These are phyloP conservation scores for Phytopythium montanum DNA, from an alignment of 352 stramenopile species.

Conservation along the genomic window DNA sequence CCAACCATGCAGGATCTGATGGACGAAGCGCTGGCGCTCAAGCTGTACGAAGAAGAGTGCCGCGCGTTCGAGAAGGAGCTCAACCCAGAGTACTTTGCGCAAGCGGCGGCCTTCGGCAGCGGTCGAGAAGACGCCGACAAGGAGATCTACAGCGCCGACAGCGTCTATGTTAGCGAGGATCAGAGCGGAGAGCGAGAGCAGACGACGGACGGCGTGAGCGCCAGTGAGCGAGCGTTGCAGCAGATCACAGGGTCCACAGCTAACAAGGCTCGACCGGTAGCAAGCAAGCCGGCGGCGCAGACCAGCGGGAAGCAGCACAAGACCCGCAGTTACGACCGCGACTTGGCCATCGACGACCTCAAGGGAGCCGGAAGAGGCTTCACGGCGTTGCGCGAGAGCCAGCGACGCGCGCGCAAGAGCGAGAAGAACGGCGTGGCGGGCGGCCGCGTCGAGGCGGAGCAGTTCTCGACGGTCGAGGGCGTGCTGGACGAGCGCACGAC, in stretches of 20 bases:
- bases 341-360: slow-evolving; percentile 19
- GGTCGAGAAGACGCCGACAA: slow-evolving; percentile 26
- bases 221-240: neutral
- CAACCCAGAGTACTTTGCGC: slow-evolving; percentile 27
- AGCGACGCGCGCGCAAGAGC: slow-evolving; percentile 49
- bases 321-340: slow-evolving; percentile 33
- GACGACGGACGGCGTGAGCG: neutral
- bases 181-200: neutral
- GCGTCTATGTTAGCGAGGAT: slow-evolving; percentile 17
- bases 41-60: slow-evolving; percentile 63
- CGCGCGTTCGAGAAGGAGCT: slow-evolving; percentile 31
- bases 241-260: neutral
- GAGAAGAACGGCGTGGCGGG: slow-evolving; percentile 48
- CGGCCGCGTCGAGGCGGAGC: slow-evolving; percentile 43
- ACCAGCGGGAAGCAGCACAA: slow-evolving; percentile 12
- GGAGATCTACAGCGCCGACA: slow-evolving; percentile 40
- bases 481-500: slow-evolving; percentile 78
- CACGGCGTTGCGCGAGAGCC: slow-evolving; percentile 52
- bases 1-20: slow-evolving; percentile 62
- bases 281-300: slow-evolving; percentile 10
- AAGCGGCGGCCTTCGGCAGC: slow-evolving; percentile 33
- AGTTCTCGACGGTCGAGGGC: slow-evolving; percentile 59
- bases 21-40: slow-evolving; percentile 59
- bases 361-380: slow-evolving; percentile 30
- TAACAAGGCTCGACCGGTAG: slow-evolving; percentile 1